Evolutionary conservation across 164 flowering plant genomes (phyloP).

Genomic region (Echeveria elegans): DNA sequence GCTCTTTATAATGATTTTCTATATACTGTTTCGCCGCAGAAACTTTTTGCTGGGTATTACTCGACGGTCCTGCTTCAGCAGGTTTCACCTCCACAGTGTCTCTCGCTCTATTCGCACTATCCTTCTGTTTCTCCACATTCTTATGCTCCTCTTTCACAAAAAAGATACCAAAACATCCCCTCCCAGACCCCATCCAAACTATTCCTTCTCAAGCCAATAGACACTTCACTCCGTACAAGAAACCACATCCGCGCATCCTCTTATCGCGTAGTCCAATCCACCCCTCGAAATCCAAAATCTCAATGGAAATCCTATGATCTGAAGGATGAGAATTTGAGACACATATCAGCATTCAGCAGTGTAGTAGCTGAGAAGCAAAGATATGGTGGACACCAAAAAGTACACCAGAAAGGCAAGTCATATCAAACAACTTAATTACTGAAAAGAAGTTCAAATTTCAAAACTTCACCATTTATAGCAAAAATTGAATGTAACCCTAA

Average conservation of each 20-base stretch:
- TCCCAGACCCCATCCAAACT: slow-evolving; percentile 26
- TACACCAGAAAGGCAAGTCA: background rate
- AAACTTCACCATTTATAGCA: background rate
- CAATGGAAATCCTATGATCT: background rate
- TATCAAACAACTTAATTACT: background rate
- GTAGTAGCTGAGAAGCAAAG: background rate
- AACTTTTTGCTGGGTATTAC: slow-evolving; percentile 82
- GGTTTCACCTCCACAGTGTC: slow-evolving; percentile 34
- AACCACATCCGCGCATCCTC: too few species aligned
- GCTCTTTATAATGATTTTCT: slow-evolving; percentile 92
- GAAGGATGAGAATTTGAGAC: background rate
- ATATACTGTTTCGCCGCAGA: slow-evolving; percentile 97
- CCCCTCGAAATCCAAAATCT: background rate
- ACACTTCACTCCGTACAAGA: background rate
- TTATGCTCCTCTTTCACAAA: slow-evolving; percentile 45
- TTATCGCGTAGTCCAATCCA: background rate
- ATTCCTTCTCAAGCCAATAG: background rate
- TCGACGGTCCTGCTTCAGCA: slow-evolving; percentile 69
- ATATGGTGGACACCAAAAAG: background rate
- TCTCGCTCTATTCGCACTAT: slow-evolving; percentile 28
- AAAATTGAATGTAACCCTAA: background rate
- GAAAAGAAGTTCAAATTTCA: background rate
- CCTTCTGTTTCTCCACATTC: slow-evolving; percentile 54
- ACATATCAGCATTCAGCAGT: background rate
- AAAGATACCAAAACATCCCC: slow-evolving; percentile 57